A percentile compares a stretch with the other conserved stretches of the same genome.
phyloP scores from a whole-genome alignment of 371 early-diverging fungal species.

The Mucor indicus region DNA sequence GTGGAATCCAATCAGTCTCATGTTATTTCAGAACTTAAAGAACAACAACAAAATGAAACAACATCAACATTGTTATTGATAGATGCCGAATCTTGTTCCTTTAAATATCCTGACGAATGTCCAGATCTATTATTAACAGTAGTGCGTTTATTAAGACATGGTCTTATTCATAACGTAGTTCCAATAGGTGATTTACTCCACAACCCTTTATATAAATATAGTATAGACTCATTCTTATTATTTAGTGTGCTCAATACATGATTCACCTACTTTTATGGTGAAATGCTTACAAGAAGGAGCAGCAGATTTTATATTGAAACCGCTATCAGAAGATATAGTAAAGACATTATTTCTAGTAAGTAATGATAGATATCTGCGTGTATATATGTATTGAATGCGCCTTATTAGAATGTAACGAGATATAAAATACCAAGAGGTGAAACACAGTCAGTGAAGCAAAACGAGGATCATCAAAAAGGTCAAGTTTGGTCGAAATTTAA shows the following conservation, averaged over 20 bases:
- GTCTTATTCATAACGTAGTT: conserved; percentile 9
- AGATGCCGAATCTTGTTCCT: conserved; percentile 14
- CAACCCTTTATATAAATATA: too few relatives aligned
- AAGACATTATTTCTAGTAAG: conserved; percentile 56
- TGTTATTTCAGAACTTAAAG: conserved; percentile 9
- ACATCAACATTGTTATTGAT: conserved; percentile 18
- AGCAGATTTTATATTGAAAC: conserved; percentile 54
- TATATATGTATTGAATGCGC: background rate
- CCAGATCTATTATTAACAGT: conserved; percentile 17
- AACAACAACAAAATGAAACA: conserved; percentile 6
- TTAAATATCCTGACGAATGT: conserved; percentile 7
- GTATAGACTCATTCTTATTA: too few relatives aligned
- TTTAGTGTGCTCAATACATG: conserved; percentile 38
- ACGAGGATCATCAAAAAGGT: too few relatives aligned
- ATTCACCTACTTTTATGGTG: conserved; percentile 33
- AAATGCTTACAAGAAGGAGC: conserved; percentile 48
- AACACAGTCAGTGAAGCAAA: too few relatives aligned
- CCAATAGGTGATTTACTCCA: conserved; percentile 26
- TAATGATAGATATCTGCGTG: background rate
- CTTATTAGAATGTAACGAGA: too few relatives aligned
- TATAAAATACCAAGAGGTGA: too few relatives aligned
- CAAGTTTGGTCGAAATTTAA: too few relatives aligned
- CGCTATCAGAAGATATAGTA: conserved; percentile 39
- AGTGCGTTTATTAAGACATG: conserved; percentile 10
- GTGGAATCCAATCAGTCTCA: conserved; percentile 7